Conservation (phyloP, 2,329 filamentous ascomycete genomes). For the Paecilomyces formosus region DNA sequence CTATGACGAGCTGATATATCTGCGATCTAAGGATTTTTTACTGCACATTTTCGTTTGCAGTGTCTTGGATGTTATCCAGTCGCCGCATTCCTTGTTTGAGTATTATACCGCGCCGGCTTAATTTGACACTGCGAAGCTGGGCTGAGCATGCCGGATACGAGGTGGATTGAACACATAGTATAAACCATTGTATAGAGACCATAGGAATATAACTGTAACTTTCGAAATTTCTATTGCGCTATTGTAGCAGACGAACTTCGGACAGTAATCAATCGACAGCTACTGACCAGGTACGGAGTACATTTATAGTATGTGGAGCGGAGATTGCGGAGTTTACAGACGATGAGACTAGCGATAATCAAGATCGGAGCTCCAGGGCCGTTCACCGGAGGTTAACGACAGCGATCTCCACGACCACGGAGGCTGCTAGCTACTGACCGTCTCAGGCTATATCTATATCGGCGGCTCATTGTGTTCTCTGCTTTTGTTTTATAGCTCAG, state of each 20-base stretch:
- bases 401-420: neutral
- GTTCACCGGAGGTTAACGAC: neutral
- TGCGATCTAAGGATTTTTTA: neutral
- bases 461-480: neutral
- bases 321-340: conserved; percentile 16
- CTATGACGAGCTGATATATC: neutral
- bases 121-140: neutral
- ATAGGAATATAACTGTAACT: neutral
- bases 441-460: neutral
- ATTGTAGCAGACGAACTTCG: too few species aligned
- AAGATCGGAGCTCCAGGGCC: conserved; percentile 4
- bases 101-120: neutral
- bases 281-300: neutral
- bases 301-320: conserved; percentile 1
- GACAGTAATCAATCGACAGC: neutral
- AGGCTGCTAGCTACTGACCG: neutral
- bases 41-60: neutral
- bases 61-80: neutral
- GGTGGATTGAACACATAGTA: neutral
- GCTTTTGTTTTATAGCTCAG: neutral
- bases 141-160: neutral
- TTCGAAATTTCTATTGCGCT: neutral
- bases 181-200: neutral
- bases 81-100: neutral
- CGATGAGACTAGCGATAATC: conserved; percentile 8